Percentiles rank a stretch among this genome's conserved stretches.
These are phyloP conservation scores for Cordyceps cateniannulata DNA, from an alignment of 2,329 filamentous ascomycete species.

Conservation along the genomic window DNA sequence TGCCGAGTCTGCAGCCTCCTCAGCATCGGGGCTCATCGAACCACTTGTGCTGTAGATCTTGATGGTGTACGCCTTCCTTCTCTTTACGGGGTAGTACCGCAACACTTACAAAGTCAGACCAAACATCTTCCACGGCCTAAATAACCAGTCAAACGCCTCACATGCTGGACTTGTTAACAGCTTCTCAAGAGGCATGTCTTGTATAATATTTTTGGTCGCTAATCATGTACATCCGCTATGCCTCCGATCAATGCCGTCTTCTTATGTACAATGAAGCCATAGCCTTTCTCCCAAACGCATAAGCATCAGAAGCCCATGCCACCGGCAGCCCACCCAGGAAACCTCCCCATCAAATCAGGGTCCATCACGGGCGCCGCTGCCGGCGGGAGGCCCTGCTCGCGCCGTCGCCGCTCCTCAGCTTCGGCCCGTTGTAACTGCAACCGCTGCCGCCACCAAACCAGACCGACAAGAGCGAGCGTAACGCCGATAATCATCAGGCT, in stretches of 20 bases:
- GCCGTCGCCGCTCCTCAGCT: slow-evolving; percentile 26
- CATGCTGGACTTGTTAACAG: not conserved
- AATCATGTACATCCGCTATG: slow-evolving; percentile 5
- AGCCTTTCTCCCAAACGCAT: not conserved
- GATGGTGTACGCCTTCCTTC: not conserved
- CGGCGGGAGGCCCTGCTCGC: slow-evolving; percentile 26
- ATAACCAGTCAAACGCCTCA: not conserved
- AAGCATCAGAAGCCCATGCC: slow-evolving; percentile 26
- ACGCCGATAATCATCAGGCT: slow-evolving; percentile 77
- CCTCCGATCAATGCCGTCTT: not conserved
- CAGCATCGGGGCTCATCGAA: not conserved
- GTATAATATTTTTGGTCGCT: not conserved
- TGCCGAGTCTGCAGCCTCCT: not conserved
- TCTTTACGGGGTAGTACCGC: not conserved
- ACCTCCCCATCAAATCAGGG: slow-evolving; percentile 20
- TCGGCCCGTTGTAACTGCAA: slow-evolving; percentile 51
- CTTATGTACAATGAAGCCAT: slow-evolving; percentile 1
- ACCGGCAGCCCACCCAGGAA: slow-evolving; percentile 31
- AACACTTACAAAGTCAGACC: not conserved
- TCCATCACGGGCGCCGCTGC: slow-evolving; percentile 19
- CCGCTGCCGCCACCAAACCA: slow-evolving; percentile 75
- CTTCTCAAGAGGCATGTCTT: not conserved
- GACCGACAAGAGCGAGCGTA: slow-evolving; percentile 63
- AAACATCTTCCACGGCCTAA: not conserved
- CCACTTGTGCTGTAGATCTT: not conserved